Evolutionary conservation across 1,139 yeast genomes (phyloP).

Genomic region (Taphrina confusa): DNA sequence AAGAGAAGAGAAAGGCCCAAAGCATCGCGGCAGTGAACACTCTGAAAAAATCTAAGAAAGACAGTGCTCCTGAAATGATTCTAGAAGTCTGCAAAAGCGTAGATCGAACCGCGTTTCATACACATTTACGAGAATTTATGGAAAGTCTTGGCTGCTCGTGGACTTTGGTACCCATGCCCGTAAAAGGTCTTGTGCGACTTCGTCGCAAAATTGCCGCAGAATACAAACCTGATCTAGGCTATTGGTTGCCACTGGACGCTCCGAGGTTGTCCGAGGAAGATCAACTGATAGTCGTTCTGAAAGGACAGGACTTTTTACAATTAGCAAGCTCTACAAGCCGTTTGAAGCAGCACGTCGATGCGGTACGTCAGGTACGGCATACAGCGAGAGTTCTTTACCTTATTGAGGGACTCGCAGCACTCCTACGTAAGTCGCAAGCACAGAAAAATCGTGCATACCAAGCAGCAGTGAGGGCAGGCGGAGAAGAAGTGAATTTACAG

Average conservation of each 20-base stretch:
- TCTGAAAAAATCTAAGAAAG: constrained; percentile 37
- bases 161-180: constrained; percentile 22
- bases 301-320: constrained; percentile 37
- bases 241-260: constrained; percentile 39
- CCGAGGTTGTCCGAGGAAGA: constrained; percentile 38
- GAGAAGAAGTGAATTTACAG: neutral
- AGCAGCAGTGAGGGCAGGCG: constrained; percentile 37
- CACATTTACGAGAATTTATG: constrained; percentile 35
- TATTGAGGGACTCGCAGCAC: constrained; percentile 39
- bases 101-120: constrained; percentile 34
- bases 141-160: constrained; percentile 20
- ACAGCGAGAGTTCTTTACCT: constrained; percentile 36
- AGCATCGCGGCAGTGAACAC: constrained; percentile 38
- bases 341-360: constrained; percentile 25
- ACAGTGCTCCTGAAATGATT: constrained; percentile 40
- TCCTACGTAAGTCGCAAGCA: constrained; percentile 34
- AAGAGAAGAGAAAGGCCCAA: constrained; percentile 24
- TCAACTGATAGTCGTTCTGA: constrained; percentile 36
- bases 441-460: constrained; percentile 37
- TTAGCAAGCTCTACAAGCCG: constrained; percentile 26
- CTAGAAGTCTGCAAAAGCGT: constrained; percentile 38
- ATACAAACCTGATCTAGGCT: constrained; percentile 37
- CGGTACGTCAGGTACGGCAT: constrained; percentile 26
- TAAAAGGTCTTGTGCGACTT: constrained; percentile 38
- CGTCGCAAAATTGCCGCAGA: constrained; percentile 39